These are phyloP conservation scores for Skeletonema tropicum DNA, from an alignment of 108 stramenopile species.

Conservation along the genomic window DNA sequence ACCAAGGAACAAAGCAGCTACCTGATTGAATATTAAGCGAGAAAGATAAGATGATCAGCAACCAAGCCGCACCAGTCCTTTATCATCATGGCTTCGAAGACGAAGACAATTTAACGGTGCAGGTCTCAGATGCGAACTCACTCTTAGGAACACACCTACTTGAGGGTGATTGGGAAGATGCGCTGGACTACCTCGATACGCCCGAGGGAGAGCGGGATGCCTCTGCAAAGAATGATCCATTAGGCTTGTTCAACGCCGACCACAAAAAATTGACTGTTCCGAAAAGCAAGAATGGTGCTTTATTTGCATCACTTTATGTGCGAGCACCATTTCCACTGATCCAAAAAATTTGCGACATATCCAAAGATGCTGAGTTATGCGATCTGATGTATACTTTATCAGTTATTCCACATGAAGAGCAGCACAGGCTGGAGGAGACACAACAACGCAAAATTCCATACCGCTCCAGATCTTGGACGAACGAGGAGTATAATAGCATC, in stretches of 20 bases:
- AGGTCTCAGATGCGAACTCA: conserved; percentile 27
- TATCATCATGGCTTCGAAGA: conserved; percentile 1
- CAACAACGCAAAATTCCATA: neutral
- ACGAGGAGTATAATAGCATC: conserved; percentile 7
- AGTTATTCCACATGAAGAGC: conserved; percentile 38
- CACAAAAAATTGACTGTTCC: neutral
- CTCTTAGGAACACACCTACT: conserved; percentile 23
- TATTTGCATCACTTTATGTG: conserved; percentile 38
- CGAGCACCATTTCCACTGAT: conserved; percentile 28
- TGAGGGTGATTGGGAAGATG: conserved; percentile 34
- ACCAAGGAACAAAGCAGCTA: too few species aligned
- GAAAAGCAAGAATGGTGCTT: conserved; percentile 11
- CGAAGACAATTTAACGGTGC: conserved; percentile 22
- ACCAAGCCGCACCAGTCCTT: neutral
- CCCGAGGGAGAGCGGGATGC: conserved; percentile 30
- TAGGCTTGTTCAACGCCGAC: conserved; percentile 13
- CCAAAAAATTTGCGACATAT: conserved; percentile 15
- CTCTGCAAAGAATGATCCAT: conserved; percentile 23
- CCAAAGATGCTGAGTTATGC: neutral
- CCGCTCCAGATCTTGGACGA: conserved; percentile 23
- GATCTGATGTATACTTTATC: conserved; percentile 27
- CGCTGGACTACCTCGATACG: conserved; percentile 27
- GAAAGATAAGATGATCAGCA: neutral
- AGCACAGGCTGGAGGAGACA: neutral
- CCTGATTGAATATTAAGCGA: too few species aligned